Evolutionary conservation across 176 grass and related monocot genomes (phyloP), one percentile per base, ranked within the genome.

Genomic region (Secale cereale): DNA sequence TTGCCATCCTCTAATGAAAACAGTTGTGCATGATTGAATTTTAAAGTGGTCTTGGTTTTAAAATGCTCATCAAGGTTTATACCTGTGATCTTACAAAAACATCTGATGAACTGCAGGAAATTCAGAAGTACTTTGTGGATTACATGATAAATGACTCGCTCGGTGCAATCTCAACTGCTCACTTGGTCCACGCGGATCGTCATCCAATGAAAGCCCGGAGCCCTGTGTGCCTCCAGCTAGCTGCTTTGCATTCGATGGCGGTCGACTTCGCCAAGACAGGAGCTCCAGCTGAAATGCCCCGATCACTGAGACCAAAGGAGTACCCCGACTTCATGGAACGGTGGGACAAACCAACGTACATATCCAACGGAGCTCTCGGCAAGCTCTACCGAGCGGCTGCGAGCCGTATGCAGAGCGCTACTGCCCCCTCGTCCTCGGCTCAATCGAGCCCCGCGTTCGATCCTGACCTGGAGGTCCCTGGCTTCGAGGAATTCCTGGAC

Each of bases 291-390:
- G 91, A 94, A 79, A 95, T 98, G 91, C 93, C 93, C 22, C 48
- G 36, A 22, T 45, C 74, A 8, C 70, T 98, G 31, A 92, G 66
- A 83, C 97, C 91, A 23, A 93, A 85, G 87, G 81, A 89, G 85
- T 95, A 82, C 64, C 93, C 97, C 8, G 91, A 98, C 84, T 98
- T 98, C 85, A 89, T 94, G 97, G 93, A 98, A 40, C 90, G 97
- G 19, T 90, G 87, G 84, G 90, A 98, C 33, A 92, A 56, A 37
- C 86, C 90, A 22, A 94, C 74, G 73, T 95, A 92, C 75, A 35
- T 73, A 72, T 98, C 96, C 1, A 78, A 39, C 11, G 91, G 93
- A 12, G 84, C 90, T 83, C 37, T 98, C 3, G 96, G 96, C 40
- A 92, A 92, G 68, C 91, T 98, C 13, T 91, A 98, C 60, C 75